Percentiles rank a stretch among this genome's conserved stretches.
Conservation (phyloP, 108 stramenopile genomes). For the Skeletonema costatum region DNA sequence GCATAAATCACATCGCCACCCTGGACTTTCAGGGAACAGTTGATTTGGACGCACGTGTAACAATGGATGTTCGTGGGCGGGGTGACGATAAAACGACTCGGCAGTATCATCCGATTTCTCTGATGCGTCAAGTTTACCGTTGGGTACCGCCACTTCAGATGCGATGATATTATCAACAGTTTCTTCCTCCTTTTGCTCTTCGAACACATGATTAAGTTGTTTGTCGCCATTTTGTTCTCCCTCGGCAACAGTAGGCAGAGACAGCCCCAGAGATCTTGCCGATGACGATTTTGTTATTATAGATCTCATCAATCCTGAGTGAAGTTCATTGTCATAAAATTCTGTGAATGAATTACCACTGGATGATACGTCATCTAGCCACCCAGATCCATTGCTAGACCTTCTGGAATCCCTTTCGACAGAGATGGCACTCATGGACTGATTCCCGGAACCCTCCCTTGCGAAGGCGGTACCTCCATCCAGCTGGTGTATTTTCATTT, state of each 20-base stretch:
- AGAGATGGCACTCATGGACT: neutral
- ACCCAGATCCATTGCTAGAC: neutral
- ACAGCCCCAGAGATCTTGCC: neutral
- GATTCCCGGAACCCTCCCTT: neutral
- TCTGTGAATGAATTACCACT: neutral
- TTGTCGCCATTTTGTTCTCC: neutral
- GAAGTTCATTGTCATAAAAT: neutral
- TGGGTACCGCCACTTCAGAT: neutral
- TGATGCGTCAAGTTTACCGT: neutral
- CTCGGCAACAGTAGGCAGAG: neutral
- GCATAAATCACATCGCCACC: constrained; percentile 22
- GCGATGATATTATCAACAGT: neutral
- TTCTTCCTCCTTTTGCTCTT: neutral
- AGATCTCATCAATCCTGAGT: neutral
- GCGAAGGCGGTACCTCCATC: neutral
- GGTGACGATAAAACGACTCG: constrained; percentile 7
- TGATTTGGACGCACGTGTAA: constrained; percentile 7
- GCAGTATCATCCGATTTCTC: neutral
- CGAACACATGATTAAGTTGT: neutral
- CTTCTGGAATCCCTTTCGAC: neutral
- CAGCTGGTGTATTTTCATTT: neutral
- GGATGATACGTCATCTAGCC: neutral
- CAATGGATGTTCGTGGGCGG: neutral
- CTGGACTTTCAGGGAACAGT: constrained; percentile 12
- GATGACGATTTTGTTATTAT: neutral